Evolutionary conservation across 805 yeast genomes (phyloP).

Genomic region (Tetrapisispora taiwanensis): DNA sequence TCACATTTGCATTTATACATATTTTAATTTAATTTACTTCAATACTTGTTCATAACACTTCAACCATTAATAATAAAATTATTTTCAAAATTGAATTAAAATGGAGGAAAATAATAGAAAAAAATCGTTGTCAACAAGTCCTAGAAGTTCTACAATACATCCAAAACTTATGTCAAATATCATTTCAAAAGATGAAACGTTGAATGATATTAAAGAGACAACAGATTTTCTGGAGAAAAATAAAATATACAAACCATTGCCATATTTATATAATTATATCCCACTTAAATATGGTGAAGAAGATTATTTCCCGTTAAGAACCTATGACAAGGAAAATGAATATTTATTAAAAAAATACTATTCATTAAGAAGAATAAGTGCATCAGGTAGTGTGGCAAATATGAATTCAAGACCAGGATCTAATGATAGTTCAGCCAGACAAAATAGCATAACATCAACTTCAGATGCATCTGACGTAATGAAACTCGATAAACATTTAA

Average conservation of each 20-base stretch:
- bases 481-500: neutral
- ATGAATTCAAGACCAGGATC: neutral
- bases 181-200: too few relatives aligned
- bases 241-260: conserved; percentile 1
- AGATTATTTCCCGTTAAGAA: neutral
- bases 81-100: neutral
- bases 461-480: neutral
- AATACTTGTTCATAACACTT: too few relatives aligned
- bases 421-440: neutral
- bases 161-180: neutral
- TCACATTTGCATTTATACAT: too few relatives aligned
- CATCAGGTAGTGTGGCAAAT: neutral
- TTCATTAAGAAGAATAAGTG: conserved; percentile 3
- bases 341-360: conserved; percentile 11
- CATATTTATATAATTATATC: conserved; percentile 10
- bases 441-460: neutral
- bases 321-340: conserved; percentile 7
- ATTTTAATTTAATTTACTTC: too few relatives aligned
- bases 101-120: neutral
- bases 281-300: conserved; percentile 3
- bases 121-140: conserved; percentile 1
- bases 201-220: neutral
- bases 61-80: too few relatives aligned
- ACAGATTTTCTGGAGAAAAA: neutral
- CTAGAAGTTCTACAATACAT: neutral